Evolutionary conservation across 208 protist species (phyloP), one percentile per base, ranked within the genome.

Genomic region (Trypanosoma avium): DNA sequence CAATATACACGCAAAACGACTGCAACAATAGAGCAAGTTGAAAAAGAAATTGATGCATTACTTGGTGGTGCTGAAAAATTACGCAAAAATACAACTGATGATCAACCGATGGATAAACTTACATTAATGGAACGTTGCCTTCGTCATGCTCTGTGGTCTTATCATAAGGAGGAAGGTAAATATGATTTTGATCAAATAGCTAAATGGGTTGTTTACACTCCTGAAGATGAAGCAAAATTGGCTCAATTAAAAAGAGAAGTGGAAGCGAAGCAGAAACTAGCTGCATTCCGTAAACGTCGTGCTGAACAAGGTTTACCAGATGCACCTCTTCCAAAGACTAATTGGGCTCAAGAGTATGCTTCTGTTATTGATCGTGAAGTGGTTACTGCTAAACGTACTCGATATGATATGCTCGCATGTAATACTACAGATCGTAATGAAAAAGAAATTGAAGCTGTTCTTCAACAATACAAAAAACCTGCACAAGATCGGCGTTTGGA

Each of bases 131-230:
- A 97, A 73, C 86, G 92, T 65, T 93, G 87, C 74, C 86, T 97
- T 32, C 88, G 92, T 61, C 92, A 97, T 75, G 88, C 86, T 9
- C 72, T 97, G 24, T 95, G 86, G 85, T 92, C 85, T 30, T 97
- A 97, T 77, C 77, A 92, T 70, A 95, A 95, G 68, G 89, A 97
- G 40, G 87, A 97, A 50, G 90, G 84, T 19, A 89, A 81, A 67
- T 89, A 68, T 71, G 75, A 94, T 70, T 93, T 93, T 73, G 80
- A 76, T 29, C 80, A 91, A 60, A 94, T 97, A 75, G 64, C 70
- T 38, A 94, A 91, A 73, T 97, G 92, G 92, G 73, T 97, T 52
- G 88, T 94, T 30, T 97, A 97, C 77, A 97, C 92, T 21, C 74
- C 82, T 12, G 84, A 94, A 45, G 92, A 97, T 62, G 85, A 93